Evolutionary conservation across 495 filamentous ascomycete genomes (phyloP).

Genomic region (Neurospora discreta): DNA sequence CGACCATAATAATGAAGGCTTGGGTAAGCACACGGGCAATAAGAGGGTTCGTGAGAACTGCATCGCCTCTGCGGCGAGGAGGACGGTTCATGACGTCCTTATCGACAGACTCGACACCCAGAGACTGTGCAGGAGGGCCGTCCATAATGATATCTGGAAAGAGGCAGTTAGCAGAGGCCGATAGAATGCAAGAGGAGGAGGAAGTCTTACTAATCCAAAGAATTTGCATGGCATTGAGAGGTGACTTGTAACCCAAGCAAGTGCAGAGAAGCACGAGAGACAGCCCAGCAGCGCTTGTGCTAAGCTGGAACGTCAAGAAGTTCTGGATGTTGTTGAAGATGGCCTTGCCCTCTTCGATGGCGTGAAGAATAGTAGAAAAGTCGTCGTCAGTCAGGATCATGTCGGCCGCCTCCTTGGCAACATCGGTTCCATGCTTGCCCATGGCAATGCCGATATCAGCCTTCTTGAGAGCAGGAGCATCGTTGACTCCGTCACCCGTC

Average conservation of each 20-base stretch:
- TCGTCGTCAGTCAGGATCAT: constrained; percentile 99
- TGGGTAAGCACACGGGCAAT: constrained; percentile 80
- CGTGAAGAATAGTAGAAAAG: constrained; percentile 91
- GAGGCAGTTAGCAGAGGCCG: constrained; percentile 17
- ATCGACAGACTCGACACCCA: constrained; percentile 92
- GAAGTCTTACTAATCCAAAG: constrained; percentile 86
- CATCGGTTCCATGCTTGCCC: constrained; percentile 90
- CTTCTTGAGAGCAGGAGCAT: constrained; percentile 92
- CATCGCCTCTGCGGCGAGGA: constrained; percentile 70
- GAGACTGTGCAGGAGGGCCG: constrained; percentile 90
- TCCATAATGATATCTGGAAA: constrained; percentile 88
- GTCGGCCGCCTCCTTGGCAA: constrained; percentile 98
- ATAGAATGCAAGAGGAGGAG: background rate
- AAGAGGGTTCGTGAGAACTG: constrained; percentile 73
- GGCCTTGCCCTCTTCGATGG: constrained; percentile 96
- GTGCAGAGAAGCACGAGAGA: constrained; percentile 87
- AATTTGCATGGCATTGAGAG: constrained; percentile 98
- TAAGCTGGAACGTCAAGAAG: constrained; percentile 96
- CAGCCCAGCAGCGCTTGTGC: constrained; percentile 89
- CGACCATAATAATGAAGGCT: constrained; percentile 77
- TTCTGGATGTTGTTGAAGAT: constrained; percentile 99
- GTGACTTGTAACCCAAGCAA: constrained; percentile 82
- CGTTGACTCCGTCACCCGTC: constrained; percentile 97
- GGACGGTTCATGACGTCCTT: constrained; percentile 88
- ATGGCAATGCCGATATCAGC: constrained; percentile 97